Percentiles rank a stretch among this genome's conserved stretches.
Evolutionary conservation across 768 basidiomycete species (phyloP).

Genomic region (Leccinellum albellum): DNA sequence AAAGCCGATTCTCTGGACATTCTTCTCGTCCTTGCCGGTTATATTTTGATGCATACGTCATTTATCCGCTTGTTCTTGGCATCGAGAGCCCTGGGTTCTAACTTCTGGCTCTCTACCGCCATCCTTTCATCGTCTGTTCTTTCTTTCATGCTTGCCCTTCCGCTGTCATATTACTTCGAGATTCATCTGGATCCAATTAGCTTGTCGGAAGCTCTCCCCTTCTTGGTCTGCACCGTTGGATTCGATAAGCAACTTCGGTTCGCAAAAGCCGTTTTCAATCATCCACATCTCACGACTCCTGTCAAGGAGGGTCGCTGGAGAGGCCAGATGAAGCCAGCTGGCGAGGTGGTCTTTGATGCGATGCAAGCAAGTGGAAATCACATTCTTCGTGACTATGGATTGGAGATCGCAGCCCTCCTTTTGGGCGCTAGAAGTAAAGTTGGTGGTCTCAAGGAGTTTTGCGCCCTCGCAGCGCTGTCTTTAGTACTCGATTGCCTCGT

Average conservation of each 20-base stretch:
- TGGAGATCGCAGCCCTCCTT: slow-evolving; percentile 87
- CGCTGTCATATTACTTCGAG: slow-evolving; percentile 67
- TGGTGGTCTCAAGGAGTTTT: slow-evolving; percentile 89
- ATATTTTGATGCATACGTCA: slow-evolving; percentile 92
- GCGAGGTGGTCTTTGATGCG: slow-evolving; percentile 80
- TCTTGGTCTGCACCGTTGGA: slow-evolving; percentile 95
- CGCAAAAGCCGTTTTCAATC: slow-evolving; percentile 83
- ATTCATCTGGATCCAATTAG: slow-evolving; percentile 92
- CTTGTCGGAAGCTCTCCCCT: slow-evolving; percentile 92
- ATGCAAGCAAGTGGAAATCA: slow-evolving; percentile 73
- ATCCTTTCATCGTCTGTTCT: slow-evolving; percentile 79
- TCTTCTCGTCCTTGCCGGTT: slow-evolving; percentile 87
- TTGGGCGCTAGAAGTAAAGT: slow-evolving; percentile 86
- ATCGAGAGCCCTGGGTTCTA: slow-evolving; percentile 79
- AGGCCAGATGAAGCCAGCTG: slow-evolving; percentile 66
- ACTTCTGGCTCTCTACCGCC: slow-evolving; percentile 64
- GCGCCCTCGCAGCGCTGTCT: slow-evolving; percentile 88
- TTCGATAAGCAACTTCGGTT: slow-evolving; percentile 97
- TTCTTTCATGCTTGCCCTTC: slow-evolving; percentile 80
- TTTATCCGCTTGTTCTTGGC: slow-evolving; percentile 89
- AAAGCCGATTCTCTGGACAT: slow-evolving; percentile 97
- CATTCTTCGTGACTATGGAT: slow-evolving; percentile 88
- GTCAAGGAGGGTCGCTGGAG: slow-evolving; percentile 37
- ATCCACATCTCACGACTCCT: slow-evolving; percentile 57
- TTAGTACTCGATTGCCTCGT: slow-evolving; percentile 83